Evolutionary conservation across 192 early-diverging fungal species (phyloP).

Genomic region (Bifiguratus adelaidae): DNA sequence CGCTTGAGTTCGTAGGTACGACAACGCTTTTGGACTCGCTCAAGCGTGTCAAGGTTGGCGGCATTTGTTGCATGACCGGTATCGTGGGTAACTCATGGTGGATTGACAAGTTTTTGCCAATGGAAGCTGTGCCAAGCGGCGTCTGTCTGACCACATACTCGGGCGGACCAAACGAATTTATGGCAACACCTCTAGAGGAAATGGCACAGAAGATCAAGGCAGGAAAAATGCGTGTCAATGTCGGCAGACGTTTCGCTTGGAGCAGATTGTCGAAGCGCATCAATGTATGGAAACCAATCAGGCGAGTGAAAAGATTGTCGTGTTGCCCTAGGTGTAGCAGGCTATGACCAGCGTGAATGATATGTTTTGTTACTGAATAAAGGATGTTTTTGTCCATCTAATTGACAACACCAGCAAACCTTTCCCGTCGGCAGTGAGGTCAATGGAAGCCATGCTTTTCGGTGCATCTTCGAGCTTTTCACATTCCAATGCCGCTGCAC

Average conservation of each 20-base stretch:
- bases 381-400: too few species aligned
- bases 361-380: too few species aligned
- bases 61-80: neutral
- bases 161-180: neutral
- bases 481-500: too few species aligned
- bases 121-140: neutral
- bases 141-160: neutral
- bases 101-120: neutral
- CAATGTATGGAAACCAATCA: constrained; percentile 1
- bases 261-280: constrained; percentile 1
- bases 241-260: neutral
- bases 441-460: too few species aligned
- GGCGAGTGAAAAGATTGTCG: neutral
- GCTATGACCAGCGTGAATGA: too few species aligned
- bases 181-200: neutral
- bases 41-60: neutral
- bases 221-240: neutral
- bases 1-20: constrained; percentile 1
- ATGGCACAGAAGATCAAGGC: neutral
- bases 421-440: too few species aligned
- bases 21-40: constrained; percentile 2
- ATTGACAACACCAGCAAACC: too few species aligned
- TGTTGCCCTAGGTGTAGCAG: neutral
- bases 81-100: neutral
- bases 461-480: too few species aligned